Base-by-base conservation (phyloP, 2,329 filamentous ascomycete species). In the Pseudogymnoascus sp. region DNA sequence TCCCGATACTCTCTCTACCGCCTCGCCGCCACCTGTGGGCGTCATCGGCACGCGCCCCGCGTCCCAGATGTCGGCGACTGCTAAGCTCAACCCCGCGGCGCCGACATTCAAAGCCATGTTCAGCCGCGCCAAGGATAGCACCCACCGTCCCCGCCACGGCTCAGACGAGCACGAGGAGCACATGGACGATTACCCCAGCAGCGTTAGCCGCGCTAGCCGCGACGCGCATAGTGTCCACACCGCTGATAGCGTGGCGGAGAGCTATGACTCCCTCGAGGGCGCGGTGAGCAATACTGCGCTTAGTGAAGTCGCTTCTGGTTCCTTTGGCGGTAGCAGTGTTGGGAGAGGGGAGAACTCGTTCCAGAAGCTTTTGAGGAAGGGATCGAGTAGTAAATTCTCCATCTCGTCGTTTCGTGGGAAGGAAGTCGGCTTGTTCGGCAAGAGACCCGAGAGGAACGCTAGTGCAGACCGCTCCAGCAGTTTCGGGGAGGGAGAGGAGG, bases 81-180 rank as follows among this genome's bases (percentile, higher is more conserved):
- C 76, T 61, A 73, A 74, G 70, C 81, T 97, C 28, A 97, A 99
- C 70, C 94, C 94, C 6, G 84, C 90, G 5, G 94, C 93, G 0
- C 92, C 92, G 7, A 90, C 89, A 0, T 97, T 97, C 73, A 93
- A 89, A 75, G 87, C 82, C 8, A 82, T 86, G 38, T 84, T 94
- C 64, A 84, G 86, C 69, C 79, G 81, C 4, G 61, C 73, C 31
- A 79, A 77, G 66, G 68, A 56, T 10, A 56, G 14, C 25, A 18
- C 4, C 2, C 50, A 56, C 5, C 50, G 50, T 21, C 7, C 14
- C 4, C 50, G 50, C 28, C 50, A 56, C 10, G 10, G 5, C 28
- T 18, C n/a, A 12, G 50, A 56, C 11, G 50, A 56, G 10, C 50
- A 56, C 50, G 50, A 56, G n/a, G 50, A 56, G 28, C 50, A 56